Evolutionary conservation across 495 filamentous ascomycete species (phyloP).

Genomic region (Aspergillus heteromorphus): DNA sequence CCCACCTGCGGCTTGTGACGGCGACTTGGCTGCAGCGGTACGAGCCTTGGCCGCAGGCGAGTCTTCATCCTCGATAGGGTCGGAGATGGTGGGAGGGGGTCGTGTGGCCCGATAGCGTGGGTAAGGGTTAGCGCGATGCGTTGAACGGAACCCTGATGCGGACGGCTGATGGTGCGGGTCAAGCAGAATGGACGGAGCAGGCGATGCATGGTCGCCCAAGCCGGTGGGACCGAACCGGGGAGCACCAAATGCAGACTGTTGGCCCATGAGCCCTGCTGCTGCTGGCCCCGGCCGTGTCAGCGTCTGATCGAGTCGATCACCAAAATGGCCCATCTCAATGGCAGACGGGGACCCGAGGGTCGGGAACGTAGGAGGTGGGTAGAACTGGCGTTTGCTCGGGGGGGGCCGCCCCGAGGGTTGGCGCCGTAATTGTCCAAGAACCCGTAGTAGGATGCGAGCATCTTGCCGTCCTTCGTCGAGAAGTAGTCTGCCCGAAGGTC

Average conservation of each 20-base stretch:
- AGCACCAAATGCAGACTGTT: constrained; percentile 26
- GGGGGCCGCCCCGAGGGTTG: constrained; percentile 55
- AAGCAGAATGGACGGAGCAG: constrained; percentile 63
- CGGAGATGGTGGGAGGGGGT: constrained; percentile 26
- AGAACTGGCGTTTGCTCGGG: constrained; percentile 48
- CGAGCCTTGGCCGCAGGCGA: constrained; percentile 25
- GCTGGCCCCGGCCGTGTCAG: constrained; percentile 25
- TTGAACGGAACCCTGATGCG: constrained; percentile 43
- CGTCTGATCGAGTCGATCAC: constrained; percentile 45
- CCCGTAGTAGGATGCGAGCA: constrained; percentile 89
- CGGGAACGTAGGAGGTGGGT: constrained; percentile 75
- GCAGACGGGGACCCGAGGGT: constrained; percentile 60
- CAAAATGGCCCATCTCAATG: constrained; percentile 40
- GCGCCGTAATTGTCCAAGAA: constrained; percentile 85
- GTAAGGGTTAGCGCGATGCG: constrained; percentile 39
- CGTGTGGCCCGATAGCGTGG: constrained; percentile 46
- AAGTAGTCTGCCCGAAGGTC: constrained; percentile 89
- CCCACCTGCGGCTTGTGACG: constrained; percentile 22
- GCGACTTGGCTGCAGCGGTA: constrained; percentile 19
- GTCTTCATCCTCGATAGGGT: constrained; percentile 43
- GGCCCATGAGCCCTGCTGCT: constrained; percentile 21
- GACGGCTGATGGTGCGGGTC: constrained; percentile 85
- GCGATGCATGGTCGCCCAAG: constrained; percentile 29
- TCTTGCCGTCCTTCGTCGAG: constrained; percentile 91
- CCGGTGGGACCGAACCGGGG: constrained; percentile 25